Conservation (phyloP, 768 basidiomycete genomes). For the Mycena albidolilacea region DNA sequence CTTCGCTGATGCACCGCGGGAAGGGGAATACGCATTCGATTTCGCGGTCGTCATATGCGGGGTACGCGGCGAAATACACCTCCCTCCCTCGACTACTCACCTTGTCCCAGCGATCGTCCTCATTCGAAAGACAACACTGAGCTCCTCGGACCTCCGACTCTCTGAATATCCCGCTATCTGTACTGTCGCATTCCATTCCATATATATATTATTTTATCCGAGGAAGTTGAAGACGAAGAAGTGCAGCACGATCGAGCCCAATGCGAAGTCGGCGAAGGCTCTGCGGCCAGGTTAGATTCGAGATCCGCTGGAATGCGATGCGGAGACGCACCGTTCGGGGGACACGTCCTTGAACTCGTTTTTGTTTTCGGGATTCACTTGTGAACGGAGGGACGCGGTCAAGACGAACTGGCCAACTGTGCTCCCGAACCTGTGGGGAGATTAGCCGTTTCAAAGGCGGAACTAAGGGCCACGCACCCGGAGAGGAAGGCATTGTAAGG, state of each 20-base stretch:
- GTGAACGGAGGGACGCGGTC: constrained; percentile 90
- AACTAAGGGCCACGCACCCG: constrained; percentile 71
- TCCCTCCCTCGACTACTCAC: constrained; percentile 15
- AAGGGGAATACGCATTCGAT: constrained; percentile 90
- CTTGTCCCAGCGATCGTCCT: constrained; percentile 71
- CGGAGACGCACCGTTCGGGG: constrained; percentile 83
- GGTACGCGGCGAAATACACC: constrained; percentile 60
- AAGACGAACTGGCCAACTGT: constrained; percentile 98
- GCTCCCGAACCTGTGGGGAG: constrained; percentile 83
- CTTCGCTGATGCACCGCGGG: constrained; percentile 31
- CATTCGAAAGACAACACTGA: constrained; percentile 74
- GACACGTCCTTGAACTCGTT: constrained; percentile 91
- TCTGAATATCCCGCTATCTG: constrained; percentile 25
- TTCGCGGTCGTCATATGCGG: constrained; percentile 89
- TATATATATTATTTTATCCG: constrained; percentile 66
- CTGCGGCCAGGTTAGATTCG: constrained; percentile 56
- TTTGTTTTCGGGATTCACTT: constrained; percentile 91
- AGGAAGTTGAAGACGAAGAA: constrained; percentile 99
- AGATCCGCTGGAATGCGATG: neutral
- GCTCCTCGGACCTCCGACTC: constrained; percentile 6
- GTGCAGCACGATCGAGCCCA: constrained; percentile 96
- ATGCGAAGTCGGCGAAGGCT: constrained; percentile 96
- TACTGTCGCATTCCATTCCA: constrained; percentile 32
- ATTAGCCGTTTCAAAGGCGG: constrained; percentile 1
- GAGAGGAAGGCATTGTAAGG: constrained; percentile 98